Base-by-base conservation (phyloP, 2,329 filamentous ascomycete species). In the Salinomyces thailandicus region DNA sequence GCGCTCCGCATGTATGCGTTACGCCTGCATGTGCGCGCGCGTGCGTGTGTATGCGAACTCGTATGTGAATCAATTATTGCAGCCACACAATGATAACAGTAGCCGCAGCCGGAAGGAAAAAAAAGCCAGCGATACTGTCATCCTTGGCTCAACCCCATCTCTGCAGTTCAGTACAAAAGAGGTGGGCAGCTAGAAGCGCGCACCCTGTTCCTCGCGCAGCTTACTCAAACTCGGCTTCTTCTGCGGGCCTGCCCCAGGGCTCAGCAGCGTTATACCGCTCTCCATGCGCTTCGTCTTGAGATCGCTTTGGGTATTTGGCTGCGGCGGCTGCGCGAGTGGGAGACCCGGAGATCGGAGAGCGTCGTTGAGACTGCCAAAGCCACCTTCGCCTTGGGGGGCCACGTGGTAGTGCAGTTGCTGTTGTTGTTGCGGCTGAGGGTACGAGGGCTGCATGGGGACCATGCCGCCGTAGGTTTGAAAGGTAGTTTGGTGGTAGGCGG, bases 401-500 rank as follows among this genome's bases (percentile, higher is more conserved):
- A 56, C 53, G 22, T 53, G 51, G 31, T 55, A 53, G 18, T 39
- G 41, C n/a, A n/a, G n/a, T n/a, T n/a, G n/a, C n/a, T n/a, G n/a
- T n/a, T n/a, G n/a, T n/a, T n/a, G n/a, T n/a, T n/a, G n/a, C n/a
- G n/a, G n/a, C n/a, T 26, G 22, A n/a, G 41, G 42, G 31, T 55
- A 53, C 8, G 45, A 45, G 6, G 53, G 54, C 12, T 55, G 51
- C 37, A 57, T 45, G 2, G 53, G 53, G 3, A 51, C 52, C 42
- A 55, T 52, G 32, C 55, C 56, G 18, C 37, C 39, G 5, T 38
- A 19, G 20, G 40, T 37, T 32, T 50, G 45, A 41, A 58, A 57
- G 18, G 64, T 64, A 7, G 67, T 69, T 46, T 77, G 73, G 38
- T 73, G 70, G 51, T 78, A 78, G 2, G 68, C 69, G 19, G 76